Conservation (phyloP, 306 rosid species). For the Malus sylvestris region DNA sequence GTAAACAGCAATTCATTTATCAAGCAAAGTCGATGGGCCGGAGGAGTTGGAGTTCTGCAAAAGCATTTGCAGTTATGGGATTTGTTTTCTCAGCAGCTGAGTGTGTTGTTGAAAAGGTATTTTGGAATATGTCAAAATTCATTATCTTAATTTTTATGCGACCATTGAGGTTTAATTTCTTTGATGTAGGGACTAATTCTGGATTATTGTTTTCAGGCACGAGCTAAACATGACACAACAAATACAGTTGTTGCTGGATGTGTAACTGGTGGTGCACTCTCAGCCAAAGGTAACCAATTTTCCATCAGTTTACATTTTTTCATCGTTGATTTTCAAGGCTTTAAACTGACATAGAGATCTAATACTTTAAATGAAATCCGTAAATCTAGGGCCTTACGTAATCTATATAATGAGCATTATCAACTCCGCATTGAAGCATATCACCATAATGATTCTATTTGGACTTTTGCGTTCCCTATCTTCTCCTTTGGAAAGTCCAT, state of each 20-base stretch:
- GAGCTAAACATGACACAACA: constrained; percentile 79
- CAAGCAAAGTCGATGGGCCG: constrained; percentile 93
- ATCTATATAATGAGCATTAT: not conserved
- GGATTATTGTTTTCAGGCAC: constrained; percentile 37
- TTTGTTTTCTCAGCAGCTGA: constrained; percentile 86
- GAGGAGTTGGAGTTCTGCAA: constrained; percentile 84
- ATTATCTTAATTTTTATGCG: not conserved
- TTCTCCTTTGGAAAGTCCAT: not conserved
- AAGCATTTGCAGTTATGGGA: constrained; percentile 97
- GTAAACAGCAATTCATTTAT: constrained; percentile 55
- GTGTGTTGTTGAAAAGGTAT: constrained; percentile 89
- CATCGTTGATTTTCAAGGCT: not conserved
- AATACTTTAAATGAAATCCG: not conserved
- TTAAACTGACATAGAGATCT: not conserved
- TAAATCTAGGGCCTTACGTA: not conserved
- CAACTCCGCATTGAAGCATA: not conserved
- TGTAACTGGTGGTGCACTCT: constrained; percentile 76
- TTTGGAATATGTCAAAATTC: constrained; percentile 1
- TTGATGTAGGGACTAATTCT: constrained; percentile 5
- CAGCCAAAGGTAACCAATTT: constrained; percentile 68
- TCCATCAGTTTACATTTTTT: not conserved
- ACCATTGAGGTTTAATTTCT: constrained; percentile 11
- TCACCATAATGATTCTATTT: not conserved
- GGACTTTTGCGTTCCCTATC: not conserved
- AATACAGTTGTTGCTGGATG: constrained; percentile 90